These are phyloP conservation scores for Platanthera zijinensis DNA, from an alignment of 106 monocot species.

Conservation along the genomic window DNA sequence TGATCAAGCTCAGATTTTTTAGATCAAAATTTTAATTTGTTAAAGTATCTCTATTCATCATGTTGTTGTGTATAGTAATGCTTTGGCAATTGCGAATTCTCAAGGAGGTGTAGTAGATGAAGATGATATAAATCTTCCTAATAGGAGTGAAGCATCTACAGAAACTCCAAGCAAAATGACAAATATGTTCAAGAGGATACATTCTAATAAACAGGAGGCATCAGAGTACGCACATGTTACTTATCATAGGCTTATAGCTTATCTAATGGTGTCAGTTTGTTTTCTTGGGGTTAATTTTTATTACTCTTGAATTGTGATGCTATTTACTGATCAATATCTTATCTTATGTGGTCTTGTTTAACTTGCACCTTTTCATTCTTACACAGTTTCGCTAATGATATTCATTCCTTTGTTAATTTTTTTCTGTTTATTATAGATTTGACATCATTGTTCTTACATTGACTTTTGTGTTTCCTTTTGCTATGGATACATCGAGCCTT, in stretches of 20 bases:
- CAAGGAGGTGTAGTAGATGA: no score
- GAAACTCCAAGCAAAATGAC: neutral
- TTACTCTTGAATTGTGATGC: neutral
- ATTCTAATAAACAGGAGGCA: neutral
- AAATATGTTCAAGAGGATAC: neutral
- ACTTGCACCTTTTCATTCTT: neutral
- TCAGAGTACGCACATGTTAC: neutral
- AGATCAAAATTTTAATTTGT: no score
- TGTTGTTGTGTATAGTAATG: no score
- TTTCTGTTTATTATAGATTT: neutral
- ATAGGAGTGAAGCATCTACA: neutral
- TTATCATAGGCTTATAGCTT: neutral
- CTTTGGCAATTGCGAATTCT: no score
- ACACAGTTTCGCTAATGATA: neutral
- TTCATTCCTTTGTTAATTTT: neutral
- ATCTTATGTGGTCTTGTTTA: neutral
- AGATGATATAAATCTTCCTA: neutral
- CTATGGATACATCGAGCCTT: neutral
- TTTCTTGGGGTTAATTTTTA: neutral
- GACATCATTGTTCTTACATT: neutral
- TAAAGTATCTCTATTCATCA: no score
- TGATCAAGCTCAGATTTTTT: neutral
- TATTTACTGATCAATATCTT: neutral
- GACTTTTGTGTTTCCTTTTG: neutral
- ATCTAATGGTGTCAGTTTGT: neutral